Evolutionary conservation across 2,329 filamentous ascomycete genomes (phyloP), one percentile per base, ranked within the genome.

Genomic region (Penicillium rolfsii): DNA sequence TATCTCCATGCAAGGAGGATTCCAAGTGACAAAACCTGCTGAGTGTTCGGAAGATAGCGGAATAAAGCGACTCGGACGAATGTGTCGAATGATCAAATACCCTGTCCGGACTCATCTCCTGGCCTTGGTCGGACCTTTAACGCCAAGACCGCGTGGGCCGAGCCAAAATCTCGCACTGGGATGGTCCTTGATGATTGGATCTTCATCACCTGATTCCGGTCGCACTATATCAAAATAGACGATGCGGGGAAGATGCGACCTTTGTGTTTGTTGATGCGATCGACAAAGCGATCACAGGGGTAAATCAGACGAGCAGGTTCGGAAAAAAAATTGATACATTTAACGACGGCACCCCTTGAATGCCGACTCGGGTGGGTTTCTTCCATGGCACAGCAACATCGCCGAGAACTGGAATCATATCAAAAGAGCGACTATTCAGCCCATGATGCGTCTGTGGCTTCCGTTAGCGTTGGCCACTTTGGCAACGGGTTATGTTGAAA

Each of bases 401-500:
- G 7, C 50, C 3, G 6, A 26, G 8, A 40, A 3, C 24, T 38
- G 35, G 33, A 40, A 1, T 26, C 5, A 22, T 7, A 3, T 5
- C 7, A 22, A 41, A n/a, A 2, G 30, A 26, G 40, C 36, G n/a
- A 43, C 24, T 19, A 4, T 52, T 6, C 26, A 40, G n/a, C 16
- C 33, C 46, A 45, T 11, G 22, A 62, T 62, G 60, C 48, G 28
- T 19, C 28, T 41, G n/a, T 54, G 53, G 48, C 52, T 48, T 40
- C 45, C 52, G 3, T 46, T 61, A 28, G 40, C 61, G 5, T 52
- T 65, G 19, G 58, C 54, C 33, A 46, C 56, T 22, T 33, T 60
- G 26, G 48, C 50, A 12, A 41, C 58, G 19, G 59, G 56, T n/a
- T 69, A 67, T 52, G 64, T 69, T 19, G 57, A 67, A 41, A 55